These are phyloP conservation scores for Trametes villosa DNA, from an alignment of 768 basidiomycete species.

Conservation along the genomic window DNA sequence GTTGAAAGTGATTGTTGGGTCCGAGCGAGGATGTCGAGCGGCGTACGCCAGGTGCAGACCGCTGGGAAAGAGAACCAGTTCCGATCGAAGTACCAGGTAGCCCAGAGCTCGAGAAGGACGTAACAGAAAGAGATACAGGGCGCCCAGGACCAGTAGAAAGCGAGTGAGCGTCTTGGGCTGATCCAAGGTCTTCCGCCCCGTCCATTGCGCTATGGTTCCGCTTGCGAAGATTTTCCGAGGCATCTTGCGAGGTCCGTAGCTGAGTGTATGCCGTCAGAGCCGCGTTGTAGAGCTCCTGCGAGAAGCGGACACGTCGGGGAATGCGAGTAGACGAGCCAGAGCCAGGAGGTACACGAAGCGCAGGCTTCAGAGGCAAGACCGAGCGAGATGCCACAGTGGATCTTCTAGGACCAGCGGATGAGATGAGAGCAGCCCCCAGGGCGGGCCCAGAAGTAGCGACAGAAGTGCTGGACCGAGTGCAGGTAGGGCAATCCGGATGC, in stretches of 20 bases:
- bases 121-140: too few species aligned
- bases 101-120: too few species aligned
- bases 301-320: conserved; percentile 12
- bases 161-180: too few species aligned
- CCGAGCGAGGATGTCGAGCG: too few species aligned
- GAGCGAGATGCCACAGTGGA: neutral
- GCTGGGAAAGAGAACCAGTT: too few species aligned
- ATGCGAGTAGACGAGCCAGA: neutral
- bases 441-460: neutral
- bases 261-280: neutral
- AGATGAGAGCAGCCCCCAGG: neutral
- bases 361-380: neutral
- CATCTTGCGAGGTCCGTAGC: neutral
- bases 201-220: too few species aligned
- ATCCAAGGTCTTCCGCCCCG: neutral
- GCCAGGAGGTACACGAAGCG: neutral
- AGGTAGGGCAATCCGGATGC: conserved; percentile 10
- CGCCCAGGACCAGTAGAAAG: too few species aligned
- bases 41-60: too few species aligned
- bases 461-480: neutral
- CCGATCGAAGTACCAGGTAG: too few species aligned
- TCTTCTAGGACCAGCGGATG: neutral
- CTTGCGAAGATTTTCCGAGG: too few species aligned
- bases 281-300: neutral
- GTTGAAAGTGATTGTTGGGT: too few species aligned